Evolutionary conservation across 768 basidiomycete genomes (phyloP).

Genomic region (Crucibulum laeve): DNA sequence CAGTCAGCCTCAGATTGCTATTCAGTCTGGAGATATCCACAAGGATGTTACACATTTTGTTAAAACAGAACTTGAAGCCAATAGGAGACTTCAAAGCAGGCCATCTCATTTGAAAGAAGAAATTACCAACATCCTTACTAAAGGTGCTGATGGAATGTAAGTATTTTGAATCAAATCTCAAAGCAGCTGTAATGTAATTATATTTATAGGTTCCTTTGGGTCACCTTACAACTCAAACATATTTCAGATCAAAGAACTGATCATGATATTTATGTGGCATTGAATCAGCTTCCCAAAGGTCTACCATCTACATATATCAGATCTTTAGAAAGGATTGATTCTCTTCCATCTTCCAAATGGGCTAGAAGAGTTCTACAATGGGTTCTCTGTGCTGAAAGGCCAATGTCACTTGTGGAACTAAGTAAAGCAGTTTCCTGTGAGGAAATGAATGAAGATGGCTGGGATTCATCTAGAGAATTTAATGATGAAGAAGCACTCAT

Average conservation of each 20-base stretch:
- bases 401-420: neutral
- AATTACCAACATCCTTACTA: neutral
- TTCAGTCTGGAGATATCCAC: neutral
- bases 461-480: neutral
- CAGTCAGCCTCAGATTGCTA: neutral
- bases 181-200: neutral
- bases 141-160: neutral
- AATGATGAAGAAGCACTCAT: neutral
- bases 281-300: neutral
- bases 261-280: neutral
- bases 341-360: neutral
- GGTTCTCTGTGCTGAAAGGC: neutral
- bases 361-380: neutral
- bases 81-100: neutral
- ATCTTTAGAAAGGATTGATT: neutral
- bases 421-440: neutral
- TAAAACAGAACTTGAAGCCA: neutral
- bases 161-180: neutral
- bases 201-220: neutral
- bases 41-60: neutral
- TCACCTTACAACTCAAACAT: neutral
- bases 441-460: neutral
- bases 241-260: neutral
- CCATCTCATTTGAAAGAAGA: neutral
- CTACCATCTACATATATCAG: neutral